A percentile compares a stretch with the other conserved stretches of the same genome.
Evolutionary conservation across 202 grass and related monocot genomes (phyloP).

Genomic region (Setaria viridis): DNA sequence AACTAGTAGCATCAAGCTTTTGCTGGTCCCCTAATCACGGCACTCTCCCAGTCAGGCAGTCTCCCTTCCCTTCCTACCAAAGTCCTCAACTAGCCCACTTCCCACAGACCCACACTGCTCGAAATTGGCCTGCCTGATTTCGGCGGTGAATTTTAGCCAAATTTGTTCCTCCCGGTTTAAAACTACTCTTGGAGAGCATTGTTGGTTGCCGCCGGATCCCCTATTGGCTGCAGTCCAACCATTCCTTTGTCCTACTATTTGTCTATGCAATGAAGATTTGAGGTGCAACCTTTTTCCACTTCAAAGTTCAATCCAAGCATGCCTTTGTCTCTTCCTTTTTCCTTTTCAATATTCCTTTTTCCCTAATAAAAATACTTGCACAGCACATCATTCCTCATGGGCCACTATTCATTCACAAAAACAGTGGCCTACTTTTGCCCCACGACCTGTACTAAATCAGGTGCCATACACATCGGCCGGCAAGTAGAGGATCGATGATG

Average conservation of each 20-base stretch:
- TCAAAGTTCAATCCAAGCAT: background rate
- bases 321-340: background rate
- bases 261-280: background rate
- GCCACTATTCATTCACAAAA: background rate
- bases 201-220: background rate
- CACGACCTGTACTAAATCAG: constrained; percentile 51
- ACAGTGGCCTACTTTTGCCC: constrained; percentile 16
- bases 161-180: background rate
- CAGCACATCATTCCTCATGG: background rate
- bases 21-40: background rate
- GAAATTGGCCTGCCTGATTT: background rate
- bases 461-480: background rate
- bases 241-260: background rate
- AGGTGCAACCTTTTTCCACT: background rate
- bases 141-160: background rate
- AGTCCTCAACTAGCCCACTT: background rate
- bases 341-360: background rate
- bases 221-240: background rate
- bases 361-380: background rate
- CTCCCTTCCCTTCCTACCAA: background rate
- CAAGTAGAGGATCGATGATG: constrained; percentile 1
- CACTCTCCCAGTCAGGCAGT: too few species aligned
- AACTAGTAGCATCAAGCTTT: background rate
- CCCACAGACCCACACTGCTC: background rate
- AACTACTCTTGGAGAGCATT: background rate